Conservation (phyloP, 306 rosid genomes). For the Rosa rugosa region DNA sequence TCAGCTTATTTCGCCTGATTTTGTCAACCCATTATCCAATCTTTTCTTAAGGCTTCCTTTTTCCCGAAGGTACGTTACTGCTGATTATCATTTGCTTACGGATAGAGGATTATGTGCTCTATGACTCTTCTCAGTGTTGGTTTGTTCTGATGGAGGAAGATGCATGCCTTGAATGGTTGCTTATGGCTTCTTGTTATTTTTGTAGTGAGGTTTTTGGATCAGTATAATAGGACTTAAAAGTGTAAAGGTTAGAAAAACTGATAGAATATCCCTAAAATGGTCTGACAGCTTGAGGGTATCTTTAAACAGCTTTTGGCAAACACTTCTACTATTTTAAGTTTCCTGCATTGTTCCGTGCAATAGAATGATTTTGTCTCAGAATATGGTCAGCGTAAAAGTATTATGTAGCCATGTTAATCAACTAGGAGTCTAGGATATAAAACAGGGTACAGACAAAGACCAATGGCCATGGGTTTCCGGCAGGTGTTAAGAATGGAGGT, state of each 20-base stretch:
- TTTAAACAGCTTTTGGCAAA: not conserved
- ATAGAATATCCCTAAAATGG: not conserved
- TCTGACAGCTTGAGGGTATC: not conserved
- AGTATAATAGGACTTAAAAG: too few species aligned
- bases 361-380: not conserved
- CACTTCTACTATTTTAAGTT: not conserved
- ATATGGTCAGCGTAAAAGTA: not conserved
- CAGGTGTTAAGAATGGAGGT: not conserved
- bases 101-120: too few species aligned
- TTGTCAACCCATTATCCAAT: too few species aligned
- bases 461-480: not conserved
- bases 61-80: too few species aligned
- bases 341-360: not conserved
- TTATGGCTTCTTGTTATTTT: too few species aligned
- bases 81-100: too few species aligned
- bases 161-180: too few species aligned
- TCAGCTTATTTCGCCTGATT: slow-evolving; percentile 63
- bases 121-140: too few species aligned
- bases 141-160: too few species aligned
- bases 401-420: not conserved
- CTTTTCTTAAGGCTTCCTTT: too few species aligned
- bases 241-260: too few species aligned
- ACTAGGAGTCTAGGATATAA: not conserved
- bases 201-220: too few species aligned
- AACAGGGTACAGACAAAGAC: not conserved